Evolutionary conservation across 2,329 filamentous ascomycete species (phyloP), one percentile per base, ranked within the genome.

Genomic region (Ceratocystiopsis brevicomis): DNA sequence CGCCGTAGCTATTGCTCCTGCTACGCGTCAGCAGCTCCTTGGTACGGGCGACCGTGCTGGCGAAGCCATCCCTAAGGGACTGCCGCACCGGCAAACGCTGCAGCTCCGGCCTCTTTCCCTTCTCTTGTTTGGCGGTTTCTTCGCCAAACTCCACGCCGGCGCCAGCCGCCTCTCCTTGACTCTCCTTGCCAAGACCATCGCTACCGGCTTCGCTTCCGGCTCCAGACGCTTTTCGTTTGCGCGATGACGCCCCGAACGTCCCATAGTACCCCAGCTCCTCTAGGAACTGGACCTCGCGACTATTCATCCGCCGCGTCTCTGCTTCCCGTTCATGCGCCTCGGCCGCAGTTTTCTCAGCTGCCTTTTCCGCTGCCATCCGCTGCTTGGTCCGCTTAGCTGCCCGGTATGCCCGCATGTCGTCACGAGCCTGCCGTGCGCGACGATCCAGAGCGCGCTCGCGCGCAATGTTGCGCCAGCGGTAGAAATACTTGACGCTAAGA

Each of bases 401-500:
- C 47, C 55, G 47, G 50, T 57, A 47, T n/a, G 56, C 50, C 25
- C 62, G 63, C 48, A 68, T 61, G 47, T 68, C 63, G 37, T 72
- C 68, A 41, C 68, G 65, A 17, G 67, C 69, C 37, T 65, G 61
- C 32, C 61, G 62, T 9, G 71, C 67, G 18, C 73, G 62, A n/a
- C 61, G 61, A 44, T 65, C 62, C 15, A 69, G 61, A 3, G 66
- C 62, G 16, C 61, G 63, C 39, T 65, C 61, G 13, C 69, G 62
- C 10, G 66, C 68, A 36, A 57, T 62, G 14, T 66, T 54, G 40
- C 64, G 67, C 72, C 72, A 76, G 16, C 60, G 60, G 50, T 74
- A 73, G 47, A 75, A 73, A 53, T 62, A 76, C 40, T 66, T 72
- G 46, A 73, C 57, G 13, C 60, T 57, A 30, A 76, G 58, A 44